Percentiles rank a stretch among this genome's conserved stretches.
These are phyloP conservation scores for Aspergillus sp. DNA, from an alignment of 2,329 filamentous ascomycete species.

Conservation along the genomic window DNA sequence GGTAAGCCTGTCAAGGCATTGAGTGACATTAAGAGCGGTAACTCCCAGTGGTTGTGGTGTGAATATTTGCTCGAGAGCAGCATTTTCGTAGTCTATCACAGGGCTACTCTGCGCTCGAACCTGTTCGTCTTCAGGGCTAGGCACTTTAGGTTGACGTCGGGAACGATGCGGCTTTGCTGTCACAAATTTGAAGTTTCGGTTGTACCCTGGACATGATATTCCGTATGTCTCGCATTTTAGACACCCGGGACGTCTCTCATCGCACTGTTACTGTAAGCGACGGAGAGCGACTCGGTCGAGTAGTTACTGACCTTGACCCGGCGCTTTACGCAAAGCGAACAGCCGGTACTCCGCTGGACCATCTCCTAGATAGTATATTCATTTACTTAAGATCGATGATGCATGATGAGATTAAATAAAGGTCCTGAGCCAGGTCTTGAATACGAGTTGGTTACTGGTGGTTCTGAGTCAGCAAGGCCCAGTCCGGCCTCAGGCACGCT, in stretches of 20 bases:
- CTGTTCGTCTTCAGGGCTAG: not conserved
- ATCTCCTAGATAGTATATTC: slow-evolving; percentile 11
- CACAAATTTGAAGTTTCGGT: slow-evolving; percentile 34
- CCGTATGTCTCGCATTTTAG: slow-evolving; percentile 35
- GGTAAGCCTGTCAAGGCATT: slow-evolving; percentile 22
- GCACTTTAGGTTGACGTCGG: slow-evolving; percentile 11
- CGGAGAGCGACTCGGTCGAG: not conserved
- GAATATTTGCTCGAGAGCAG: not conserved
- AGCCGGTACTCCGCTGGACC: slow-evolving; percentile 28
- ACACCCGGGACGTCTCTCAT: slow-evolving; percentile 33
- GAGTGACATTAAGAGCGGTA: slow-evolving; percentile 20
- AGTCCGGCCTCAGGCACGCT: not conserved
- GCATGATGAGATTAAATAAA: not conserved
- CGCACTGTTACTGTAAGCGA: slow-evolving; percentile 27
- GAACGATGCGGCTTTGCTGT: slow-evolving; percentile 30
- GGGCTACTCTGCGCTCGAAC: not conserved
- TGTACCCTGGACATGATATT: slow-evolving; percentile 34
- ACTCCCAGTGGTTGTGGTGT: not conserved
- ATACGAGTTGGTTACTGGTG: not conserved
- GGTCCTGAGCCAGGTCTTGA: not conserved
- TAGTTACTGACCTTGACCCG: slow-evolving; percentile 25
- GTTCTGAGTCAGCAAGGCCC: not conserved
- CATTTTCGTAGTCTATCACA: not conserved
- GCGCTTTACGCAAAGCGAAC: slow-evolving; percentile 27
- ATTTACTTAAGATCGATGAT: not conserved